Evolutionary conservation across 164 flowering plant genomes (phyloP), one percentile per base, ranked within the genome.

Genomic region (Akebia trifoliata): DNA sequence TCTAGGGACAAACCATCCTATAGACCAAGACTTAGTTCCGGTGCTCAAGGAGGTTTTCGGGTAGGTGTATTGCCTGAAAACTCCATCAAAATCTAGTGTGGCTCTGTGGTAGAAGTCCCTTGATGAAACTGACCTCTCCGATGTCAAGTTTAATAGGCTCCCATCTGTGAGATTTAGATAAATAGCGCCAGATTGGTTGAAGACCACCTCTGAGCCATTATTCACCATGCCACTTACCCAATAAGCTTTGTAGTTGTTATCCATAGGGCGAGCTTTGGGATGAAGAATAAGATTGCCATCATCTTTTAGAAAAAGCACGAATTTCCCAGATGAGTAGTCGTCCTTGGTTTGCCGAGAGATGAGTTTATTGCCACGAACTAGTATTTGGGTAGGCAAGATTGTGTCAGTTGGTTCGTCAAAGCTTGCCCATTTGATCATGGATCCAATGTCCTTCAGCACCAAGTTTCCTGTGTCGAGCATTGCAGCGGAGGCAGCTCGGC

Each of bases 401-500:
- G 86, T 81, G 30, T 78, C 81, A 0, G 81, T 70, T 0, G 78
- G 76, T 1, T 57, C 2, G 12, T 60, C 40, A 45, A 73, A 73
- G 20, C 65, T 70, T 56, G 51, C 55, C 77, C 77, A 73, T 50
- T 24, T 4, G 28, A 20, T 14, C 2, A 1, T 50, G 17, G 61
- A 50, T 7, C 63, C 50, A 11, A 11, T 3, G 49, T 57, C 15
- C 0, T 30, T 30, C 17, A 78, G 59, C 20, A 74, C 66, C 25
- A 81, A 70, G 54, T 81, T 81, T 17, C 85, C 85, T 0, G 60
- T 66, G 26, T 81, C 78, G 17, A 71, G 81, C 79, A 81, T 65
- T 24, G 74, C 64, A 7, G 72, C 82, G 31, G 61, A 49, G 43
- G 62, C 32, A 2, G 42, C 72, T 6, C n/a, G 10, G 7, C 53